A percentile compares a stretch with the other conserved stretches of the same genome.
Evolutionary conservation across 192 early-diverging fungal genomes (phyloP).

Genomic region (Pilobolus umbonatus): DNA sequence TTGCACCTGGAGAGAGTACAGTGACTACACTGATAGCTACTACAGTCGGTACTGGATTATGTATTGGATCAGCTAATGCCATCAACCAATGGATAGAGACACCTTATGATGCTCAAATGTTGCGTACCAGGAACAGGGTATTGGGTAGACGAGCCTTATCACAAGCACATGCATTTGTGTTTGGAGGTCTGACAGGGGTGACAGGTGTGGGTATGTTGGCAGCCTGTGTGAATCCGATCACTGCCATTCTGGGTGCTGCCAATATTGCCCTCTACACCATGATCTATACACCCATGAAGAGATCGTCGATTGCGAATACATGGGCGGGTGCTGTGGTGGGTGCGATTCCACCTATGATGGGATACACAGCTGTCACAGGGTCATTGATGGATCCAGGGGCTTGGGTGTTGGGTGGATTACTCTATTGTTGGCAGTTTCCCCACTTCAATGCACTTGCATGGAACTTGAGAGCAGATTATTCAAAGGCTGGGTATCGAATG

Average conservation of each 20-base stretch:
- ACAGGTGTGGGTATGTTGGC: conserved; percentile 61
- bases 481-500: conserved; percentile 97
- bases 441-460: conserved; percentile 94
- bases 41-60: conserved; percentile 81
- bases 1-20: conserved; percentile 70
- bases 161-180: conserved; percentile 71
- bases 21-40: conserved; percentile 70
- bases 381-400: conserved; percentile 61
- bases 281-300: conserved; percentile 92
- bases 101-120: conserved; percentile 98
- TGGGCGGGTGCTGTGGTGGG: conserved; percentile 94
- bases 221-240: conserved; percentile 81
- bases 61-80: conserved; percentile 84
- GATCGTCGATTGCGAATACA: conserved; percentile 90
- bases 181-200: conserved; percentile 66
- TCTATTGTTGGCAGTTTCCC: conserved; percentile 99
- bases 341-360: conserved; percentile 98
- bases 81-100: conserved; percentile 96
- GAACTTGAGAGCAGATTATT: conserved; percentile 91
- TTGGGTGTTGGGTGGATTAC: conserved; percentile 70
- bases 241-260: conserved; percentile 71
- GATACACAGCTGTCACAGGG: conserved; percentile 88
- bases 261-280: conserved; percentile 90
- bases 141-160: conserved; percentile 75
- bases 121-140: conserved; percentile 81